Evolutionary conservation across 305 asterid species (phyloP), one percentile per base, ranked within the genome.

Genomic region (Stenogyne calaminthoides): DNA sequence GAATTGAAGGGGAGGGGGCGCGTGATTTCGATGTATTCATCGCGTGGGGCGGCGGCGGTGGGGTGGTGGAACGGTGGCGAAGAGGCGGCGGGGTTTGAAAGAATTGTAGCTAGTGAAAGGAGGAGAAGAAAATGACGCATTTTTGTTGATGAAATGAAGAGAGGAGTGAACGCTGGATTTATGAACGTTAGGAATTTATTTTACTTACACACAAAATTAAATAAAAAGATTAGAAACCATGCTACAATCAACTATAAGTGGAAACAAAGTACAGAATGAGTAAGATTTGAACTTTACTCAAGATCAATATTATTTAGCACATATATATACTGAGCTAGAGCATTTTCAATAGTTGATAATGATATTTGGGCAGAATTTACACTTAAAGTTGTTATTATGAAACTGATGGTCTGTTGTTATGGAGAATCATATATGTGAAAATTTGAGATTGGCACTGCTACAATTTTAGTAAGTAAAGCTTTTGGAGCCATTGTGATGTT

Each of bases 1-100:
- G 72, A 39, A 47, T 82, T 80, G 72, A 78, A 74, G 57, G 85
- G 85, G 52, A 88, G 89, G 39, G 96, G 96, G 61, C 77, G 85
- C 15, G 73, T 76, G 65, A 88, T 77, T 61, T 87, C 89, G 25
- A 87, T 70, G 73, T 79, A 77, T 27, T 81, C 78, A 49, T 76
- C 80, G 6, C 2, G 15, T 1, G 88, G 80, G 7, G 75, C 34
- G 2, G 75, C 14, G 14, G n/a, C 27, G 15, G 72, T 2, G 62
- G 72, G 74, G 18, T 64, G 73, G 63, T 76, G 85, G 67, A 8
- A 67, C 8, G 75, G 78, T 7, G 80, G 71, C 0, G 69, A 9
- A 0, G 79, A 27, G 70, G 82, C 63, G 73, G 73, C 72, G 67
- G 67, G 29, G 63, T 76, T 74, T 1, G 67, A 73, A 12, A 72